These are phyloP conservation scores for Eimeria acervulina DNA, from an alignment of 169 alveolate species.

Conservation along the genomic window DNA sequence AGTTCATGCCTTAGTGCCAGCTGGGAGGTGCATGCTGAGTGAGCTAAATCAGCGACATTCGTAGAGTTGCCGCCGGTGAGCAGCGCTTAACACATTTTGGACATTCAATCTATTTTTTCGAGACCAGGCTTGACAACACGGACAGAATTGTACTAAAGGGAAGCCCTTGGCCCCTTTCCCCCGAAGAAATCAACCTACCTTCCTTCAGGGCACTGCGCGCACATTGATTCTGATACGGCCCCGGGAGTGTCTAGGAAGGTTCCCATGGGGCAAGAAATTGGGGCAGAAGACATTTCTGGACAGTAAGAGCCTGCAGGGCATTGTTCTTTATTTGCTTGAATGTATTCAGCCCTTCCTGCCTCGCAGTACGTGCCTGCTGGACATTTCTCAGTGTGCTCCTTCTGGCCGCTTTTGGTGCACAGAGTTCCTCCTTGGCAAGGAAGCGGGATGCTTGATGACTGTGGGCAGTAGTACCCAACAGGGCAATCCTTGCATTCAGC, in stretches of 20 bases:
- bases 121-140: not conserved
- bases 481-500: constrained; percentile 78
- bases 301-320: constrained; percentile 90
- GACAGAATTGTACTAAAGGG: not conserved
- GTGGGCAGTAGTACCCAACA: constrained; percentile 88
- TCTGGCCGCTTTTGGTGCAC: constrained; percentile 39
- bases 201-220: constrained; percentile 49
- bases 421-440: constrained; percentile 88
- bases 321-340: constrained; percentile 16
- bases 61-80: not conserved
- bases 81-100: not conserved
- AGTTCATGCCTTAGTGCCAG: not conserved
- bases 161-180: not conserved
- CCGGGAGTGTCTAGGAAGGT: constrained; percentile 25
- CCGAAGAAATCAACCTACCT: not conserved
- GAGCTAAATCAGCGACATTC: not conserved
- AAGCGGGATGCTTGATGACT: constrained; percentile 83
- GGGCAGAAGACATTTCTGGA: constrained; percentile 65
- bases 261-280: constrained; percentile 74
- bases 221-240: not conserved
- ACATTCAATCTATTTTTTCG: not conserved
- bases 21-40: not conserved
- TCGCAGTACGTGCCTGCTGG: constrained; percentile 86
- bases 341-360: constrained; percentile 66
- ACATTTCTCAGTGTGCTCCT: constrained; percentile 72